Conservation (phyloP, 1,284 basidiomycete species). For the Athelia sp. region DNA sequence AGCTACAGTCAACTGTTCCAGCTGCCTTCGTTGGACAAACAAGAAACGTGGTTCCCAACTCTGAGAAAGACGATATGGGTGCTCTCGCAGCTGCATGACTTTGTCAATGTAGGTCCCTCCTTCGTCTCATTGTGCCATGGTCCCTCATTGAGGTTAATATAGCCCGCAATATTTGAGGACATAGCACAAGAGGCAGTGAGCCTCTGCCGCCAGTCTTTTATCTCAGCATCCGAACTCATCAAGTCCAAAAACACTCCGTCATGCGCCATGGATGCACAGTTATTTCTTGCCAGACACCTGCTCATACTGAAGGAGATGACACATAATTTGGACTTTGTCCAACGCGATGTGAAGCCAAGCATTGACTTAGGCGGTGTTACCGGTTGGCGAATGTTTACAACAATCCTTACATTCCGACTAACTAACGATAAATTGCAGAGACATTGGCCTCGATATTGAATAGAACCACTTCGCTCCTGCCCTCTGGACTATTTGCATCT, state of each 20-base stretch:
- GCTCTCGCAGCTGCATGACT: slow-evolving; percentile 81
- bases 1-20: slow-evolving; percentile 63
- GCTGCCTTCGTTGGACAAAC: slow-evolving; percentile 66
- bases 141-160: neutral
- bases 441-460: slow-evolving; percentile 70
- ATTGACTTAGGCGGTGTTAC: slow-evolving; percentile 45
- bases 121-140: neutral
- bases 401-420: neutral
- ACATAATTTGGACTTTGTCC: slow-evolving; percentile 65
- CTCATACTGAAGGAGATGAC: slow-evolving; percentile 88
- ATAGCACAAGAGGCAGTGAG: slow-evolving; percentile 87
- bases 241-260: slow-evolving; percentile 40
- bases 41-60: slow-evolving; percentile 88
- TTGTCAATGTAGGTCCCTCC: slow-evolving; percentile 68
- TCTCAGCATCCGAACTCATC: slow-evolving; percentile 64
- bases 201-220: slow-evolving; percentile 76
- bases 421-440: slow-evolving; percentile 36
- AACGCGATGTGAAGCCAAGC: slow-evolving; percentile 30
- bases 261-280: slow-evolving; percentile 59
- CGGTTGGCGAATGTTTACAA: slow-evolving; percentile 30
- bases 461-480: slow-evolving; percentile 67
- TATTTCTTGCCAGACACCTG: slow-evolving; percentile 89
- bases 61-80: slow-evolving; percentile 84
- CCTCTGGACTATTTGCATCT: slow-evolving; percentile 60
- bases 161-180: slow-evolving; percentile 91